These are phyloP conservation scores for Talaromyces sp. DNA, from an alignment of 2,329 filamentous ascomycete genomes.

Conservation along the genomic window DNA sequence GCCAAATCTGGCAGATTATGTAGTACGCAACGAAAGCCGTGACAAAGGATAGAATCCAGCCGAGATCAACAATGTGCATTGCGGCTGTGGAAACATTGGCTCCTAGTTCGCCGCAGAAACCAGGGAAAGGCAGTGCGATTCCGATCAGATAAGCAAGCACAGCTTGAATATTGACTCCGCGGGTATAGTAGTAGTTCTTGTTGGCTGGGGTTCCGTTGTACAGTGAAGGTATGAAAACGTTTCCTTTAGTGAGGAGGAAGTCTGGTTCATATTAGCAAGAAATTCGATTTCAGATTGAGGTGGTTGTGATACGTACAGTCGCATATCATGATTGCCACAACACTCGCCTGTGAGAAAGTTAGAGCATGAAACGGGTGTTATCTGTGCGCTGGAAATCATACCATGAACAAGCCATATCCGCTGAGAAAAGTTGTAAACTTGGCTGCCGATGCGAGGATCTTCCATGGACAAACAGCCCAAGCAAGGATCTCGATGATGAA, in stretches of 20 bases:
- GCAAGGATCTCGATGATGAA: slow-evolving; percentile 50
- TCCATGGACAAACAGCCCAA: slow-evolving; percentile 59
- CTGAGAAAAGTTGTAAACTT: slow-evolving; percentile 60
- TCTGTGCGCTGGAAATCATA: slow-evolving; percentile 33
- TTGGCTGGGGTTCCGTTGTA: slow-evolving; percentile 32
- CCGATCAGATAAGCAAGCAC: slow-evolving; percentile 34
- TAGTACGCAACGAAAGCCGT: slow-evolving; percentile 33
- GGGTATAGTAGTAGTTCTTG: slow-evolving; percentile 32
- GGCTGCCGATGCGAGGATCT: slow-evolving; percentile 53
- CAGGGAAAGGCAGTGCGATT: slow-evolving; percentile 35
- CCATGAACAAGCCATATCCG: slow-evolving; percentile 59
- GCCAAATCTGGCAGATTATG: slow-evolving; percentile 37
- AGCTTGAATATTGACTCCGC: slow-evolving; percentile 36
- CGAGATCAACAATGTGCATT: slow-evolving; percentile 32
- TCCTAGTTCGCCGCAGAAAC: slow-evolving; percentile 34
- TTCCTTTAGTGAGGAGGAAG: slow-evolving; percentile 28
- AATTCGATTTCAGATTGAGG: not conserved
- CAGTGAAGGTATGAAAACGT: slow-evolving; percentile 32
- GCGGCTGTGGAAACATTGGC: slow-evolving; percentile 30
- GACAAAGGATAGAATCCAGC: slow-evolving; percentile 35
- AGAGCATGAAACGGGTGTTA: not conserved
- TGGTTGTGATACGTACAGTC: slow-evolving; percentile 32
- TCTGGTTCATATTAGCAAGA: slow-evolving; percentile 30
- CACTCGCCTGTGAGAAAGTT: slow-evolving; percentile 23
- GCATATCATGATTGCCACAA: slow-evolving; percentile 53